Evolutionary conservation across 2,329 filamentous ascomycete genomes (phyloP).

Genomic region (Emmonsiellopsis sp.): DNA sequence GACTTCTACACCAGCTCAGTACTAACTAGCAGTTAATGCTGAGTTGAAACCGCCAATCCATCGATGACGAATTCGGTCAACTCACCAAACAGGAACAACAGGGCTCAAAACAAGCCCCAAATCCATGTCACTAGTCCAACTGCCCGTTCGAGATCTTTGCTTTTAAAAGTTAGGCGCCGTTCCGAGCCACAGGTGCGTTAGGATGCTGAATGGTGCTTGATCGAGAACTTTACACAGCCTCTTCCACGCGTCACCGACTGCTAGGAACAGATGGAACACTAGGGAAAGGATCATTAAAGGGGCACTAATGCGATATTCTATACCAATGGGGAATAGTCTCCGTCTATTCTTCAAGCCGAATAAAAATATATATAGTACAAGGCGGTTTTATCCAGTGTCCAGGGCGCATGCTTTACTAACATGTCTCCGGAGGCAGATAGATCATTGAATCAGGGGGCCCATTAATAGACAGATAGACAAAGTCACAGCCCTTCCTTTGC

Average conservation of each 20-base stretch:
- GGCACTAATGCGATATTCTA: too few species aligned
- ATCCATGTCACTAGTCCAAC: too few species aligned
- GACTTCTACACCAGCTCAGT: too few species aligned
- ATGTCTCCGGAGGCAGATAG: background rate
- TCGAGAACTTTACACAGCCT: background rate
- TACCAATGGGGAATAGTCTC: background rate
- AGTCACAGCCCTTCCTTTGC: constrained; percentile 52
- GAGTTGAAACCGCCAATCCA: too few species aligned
- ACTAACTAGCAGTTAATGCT: too few species aligned
- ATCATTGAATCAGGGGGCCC: background rate
- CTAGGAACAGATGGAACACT: background rate
- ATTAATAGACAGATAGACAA: background rate
- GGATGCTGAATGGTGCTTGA: too few species aligned
- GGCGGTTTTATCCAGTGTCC: background rate
- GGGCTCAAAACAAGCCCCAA: too few species aligned
- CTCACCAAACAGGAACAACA: too few species aligned
- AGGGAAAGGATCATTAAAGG: background rate
- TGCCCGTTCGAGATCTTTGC: too few species aligned
- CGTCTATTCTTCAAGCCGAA: background rate
- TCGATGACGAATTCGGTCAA: too few species aligned
- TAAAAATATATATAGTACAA: background rate
- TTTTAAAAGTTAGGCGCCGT: too few species aligned
- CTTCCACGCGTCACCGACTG: background rate
- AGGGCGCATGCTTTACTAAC: background rate
- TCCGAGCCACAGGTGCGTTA: too few species aligned